Evolutionary conservation across 805 yeast species (phyloP), one percentile per base, ranked within the genome.

Genomic region (Monosporozyma solicola): DNA sequence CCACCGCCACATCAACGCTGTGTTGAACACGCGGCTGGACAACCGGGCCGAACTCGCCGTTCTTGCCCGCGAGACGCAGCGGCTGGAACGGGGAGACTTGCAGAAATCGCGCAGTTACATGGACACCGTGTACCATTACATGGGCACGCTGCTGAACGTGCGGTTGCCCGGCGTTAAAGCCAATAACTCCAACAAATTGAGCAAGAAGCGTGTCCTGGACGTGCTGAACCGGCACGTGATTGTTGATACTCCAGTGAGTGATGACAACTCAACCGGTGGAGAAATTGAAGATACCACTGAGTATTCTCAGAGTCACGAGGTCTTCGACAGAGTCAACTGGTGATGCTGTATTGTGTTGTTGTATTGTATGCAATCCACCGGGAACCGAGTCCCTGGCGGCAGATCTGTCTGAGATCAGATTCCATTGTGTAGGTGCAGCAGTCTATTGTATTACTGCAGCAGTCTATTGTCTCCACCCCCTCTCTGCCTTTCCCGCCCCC

Each of bases 11-110:
- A 43, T 43, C 25, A 24, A 43, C 24, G 2, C 2, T 2, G 24
- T 43, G 4, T 24, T 43, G 15, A 43, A 43, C 25, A 6, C 1
- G 9, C 29, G 61, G 25, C 53, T 63, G 7, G 62, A 65, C 47
- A 65, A 61, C 41, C 60, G 59, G 3, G 47, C 59, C 5, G 69
- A 65, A 47, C 41, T 58, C 10, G 47, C 51, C 4, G 20, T 20
- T 20, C 20, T 20, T 1, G 20, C 20, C 20, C 20, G 20, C 31
- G 57, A 62, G 61, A 20, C 20, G 20, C 20, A 20, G 20, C 20
- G 20, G 20, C 20, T 20, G 69, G 63, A 50, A 53, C 57, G 2
- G 46, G 50, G 7, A n/a, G 33, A 10, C 43, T 60, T 41, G 64
- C 9, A 39, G 35, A 10, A 41, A n/a, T 64, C 68, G 2, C 49